Evolutionary conservation across 2,329 filamentous ascomycete genomes (phyloP).

Genomic region (Colletotrichum filicis): DNA sequence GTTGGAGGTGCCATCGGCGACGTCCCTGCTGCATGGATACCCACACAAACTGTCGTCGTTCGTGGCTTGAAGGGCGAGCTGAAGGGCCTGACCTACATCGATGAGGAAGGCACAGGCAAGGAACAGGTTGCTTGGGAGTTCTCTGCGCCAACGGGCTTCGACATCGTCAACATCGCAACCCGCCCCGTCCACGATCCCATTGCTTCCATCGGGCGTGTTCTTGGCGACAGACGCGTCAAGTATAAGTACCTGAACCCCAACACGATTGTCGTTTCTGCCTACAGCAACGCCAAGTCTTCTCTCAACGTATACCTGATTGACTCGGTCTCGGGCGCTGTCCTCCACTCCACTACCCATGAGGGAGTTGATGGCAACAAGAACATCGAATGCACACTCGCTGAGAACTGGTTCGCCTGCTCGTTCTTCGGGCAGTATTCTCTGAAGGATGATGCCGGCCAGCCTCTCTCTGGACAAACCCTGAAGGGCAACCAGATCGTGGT

Average conservation of each 20-base stretch:
- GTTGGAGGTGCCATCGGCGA: constrained; percentile 59
- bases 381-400: constrained; percentile 82
- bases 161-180: constrained; percentile 74
- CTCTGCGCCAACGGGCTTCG: constrained; percentile 71
- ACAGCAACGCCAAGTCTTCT: constrained; percentile 66
- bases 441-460: constrained; percentile 54
- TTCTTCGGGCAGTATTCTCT: constrained; percentile 74
- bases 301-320: constrained; percentile 86
- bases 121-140: constrained; percentile 78
- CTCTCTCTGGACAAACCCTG: constrained; percentile 60
- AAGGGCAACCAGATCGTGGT: constrained; percentile 89
- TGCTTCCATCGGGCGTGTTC: constrained; percentile 92
- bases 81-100: constrained; percentile 65
- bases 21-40: constrained; percentile 56
- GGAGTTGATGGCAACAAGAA: constrained; percentile 80
- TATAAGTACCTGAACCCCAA: constrained; percentile 98
- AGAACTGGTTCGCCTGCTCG: constrained; percentile 96
- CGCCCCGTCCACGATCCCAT: constrained; percentile 84
- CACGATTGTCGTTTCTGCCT: constrained; percentile 78
- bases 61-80: constrained; percentile 60
- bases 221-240: constrained; percentile 90
- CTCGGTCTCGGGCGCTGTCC: constrained; percentile 83
- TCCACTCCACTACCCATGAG: constrained; percentile 76
- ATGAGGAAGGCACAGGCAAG: constrained; percentile 51
- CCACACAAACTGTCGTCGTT: constrained; percentile 66